Evolutionary conservation across 495 filamentous ascomycete species (phyloP).

Genomic region (Penicillium macrosclerotiorum): DNA sequence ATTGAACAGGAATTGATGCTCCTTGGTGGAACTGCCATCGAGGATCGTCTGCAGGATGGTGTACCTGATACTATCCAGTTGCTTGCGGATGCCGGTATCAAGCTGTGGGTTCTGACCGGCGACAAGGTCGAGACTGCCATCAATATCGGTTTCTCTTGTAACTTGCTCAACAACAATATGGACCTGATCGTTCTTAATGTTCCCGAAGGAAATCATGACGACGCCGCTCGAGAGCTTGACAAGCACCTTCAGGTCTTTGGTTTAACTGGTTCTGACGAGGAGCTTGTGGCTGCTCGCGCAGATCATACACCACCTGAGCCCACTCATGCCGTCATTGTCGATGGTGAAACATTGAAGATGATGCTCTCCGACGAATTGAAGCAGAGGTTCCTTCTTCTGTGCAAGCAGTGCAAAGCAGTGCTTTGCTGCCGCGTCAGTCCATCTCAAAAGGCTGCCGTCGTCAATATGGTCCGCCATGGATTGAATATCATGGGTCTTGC

Average conservation of each 20-base stretch:
- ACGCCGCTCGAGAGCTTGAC: conserved; percentile 69
- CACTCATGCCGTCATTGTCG: conserved; percentile 95
- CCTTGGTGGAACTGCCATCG: conserved; percentile 94
- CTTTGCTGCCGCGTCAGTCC: conserved; percentile 98
- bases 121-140: conserved; percentile 99
- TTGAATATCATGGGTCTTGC: conserved; percentile 97
- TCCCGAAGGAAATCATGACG: conserved; percentile 64
- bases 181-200: conserved; percentile 91
- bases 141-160: conserved; percentile 99
- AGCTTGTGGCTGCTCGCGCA: conserved; percentile 71
- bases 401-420: conserved; percentile 96
- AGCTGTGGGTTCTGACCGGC: conserved; percentile 98
- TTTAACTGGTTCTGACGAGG: conserved; percentile 84
- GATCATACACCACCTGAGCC: conserved; percentile 82
- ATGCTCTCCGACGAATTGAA: conserved; percentile 79
- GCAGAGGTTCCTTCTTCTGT: conserved; percentile 91
- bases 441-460: conserved; percentile 96
- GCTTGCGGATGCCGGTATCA: conserved; percentile 92
- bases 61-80: conserved; percentile 95
- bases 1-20: conserved; percentile 91
- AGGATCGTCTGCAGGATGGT: conserved; percentile 95
- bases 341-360: conserved; percentile 90
- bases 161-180: conserved; percentile 96
- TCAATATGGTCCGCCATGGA: conserved; percentile 89
- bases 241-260: conserved; percentile 68